These are phyloP conservation scores for Rosa rugosa DNA, from an alignment of 306 rosid genomes.

Conservation along the genomic window DNA sequence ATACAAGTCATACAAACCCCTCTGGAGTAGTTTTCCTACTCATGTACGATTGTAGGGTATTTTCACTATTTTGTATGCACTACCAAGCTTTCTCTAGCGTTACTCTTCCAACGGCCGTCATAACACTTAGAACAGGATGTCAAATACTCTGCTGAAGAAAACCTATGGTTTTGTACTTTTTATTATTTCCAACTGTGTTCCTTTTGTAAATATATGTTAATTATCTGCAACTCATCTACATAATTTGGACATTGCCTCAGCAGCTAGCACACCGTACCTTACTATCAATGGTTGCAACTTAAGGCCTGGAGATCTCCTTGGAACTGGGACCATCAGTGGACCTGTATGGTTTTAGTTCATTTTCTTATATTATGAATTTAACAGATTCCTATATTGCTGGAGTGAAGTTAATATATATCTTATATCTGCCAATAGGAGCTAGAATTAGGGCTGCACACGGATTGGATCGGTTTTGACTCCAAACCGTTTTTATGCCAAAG, in stretches of 20 bases:
- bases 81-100: too few species aligned
- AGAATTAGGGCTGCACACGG: too few species aligned
- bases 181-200: background rate
- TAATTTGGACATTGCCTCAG: slow-evolving; percentile 94
- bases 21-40: background rate
- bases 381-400: background rate
- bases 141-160: background rate
- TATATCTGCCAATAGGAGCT: slow-evolving; percentile 73
- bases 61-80: too few species aligned
- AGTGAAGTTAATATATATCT: too few species aligned
- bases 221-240: slow-evolving; percentile 25
- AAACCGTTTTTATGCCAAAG: too few species aligned
- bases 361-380: background rate
- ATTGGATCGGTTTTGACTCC: too few species aligned
- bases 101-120: background rate
- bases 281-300: slow-evolving; percentile 93
- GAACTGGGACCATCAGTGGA: slow-evolving; percentile 96
- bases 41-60: too few species aligned
- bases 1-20: background rate
- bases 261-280: slow-evolving; percentile 96
- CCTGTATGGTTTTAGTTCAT: slow-evolving; percentile 65
- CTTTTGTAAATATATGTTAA: slow-evolving; percentile 6
- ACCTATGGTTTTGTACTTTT: background rate
- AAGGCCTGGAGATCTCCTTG: slow-evolving; percentile 93
- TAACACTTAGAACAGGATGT: background rate